Evolutionary conservation across 2,329 filamentous ascomycete species (phyloP), one percentile per base, ranked within the genome.

Genomic region (Pestalotiopsis sp.): DNA sequence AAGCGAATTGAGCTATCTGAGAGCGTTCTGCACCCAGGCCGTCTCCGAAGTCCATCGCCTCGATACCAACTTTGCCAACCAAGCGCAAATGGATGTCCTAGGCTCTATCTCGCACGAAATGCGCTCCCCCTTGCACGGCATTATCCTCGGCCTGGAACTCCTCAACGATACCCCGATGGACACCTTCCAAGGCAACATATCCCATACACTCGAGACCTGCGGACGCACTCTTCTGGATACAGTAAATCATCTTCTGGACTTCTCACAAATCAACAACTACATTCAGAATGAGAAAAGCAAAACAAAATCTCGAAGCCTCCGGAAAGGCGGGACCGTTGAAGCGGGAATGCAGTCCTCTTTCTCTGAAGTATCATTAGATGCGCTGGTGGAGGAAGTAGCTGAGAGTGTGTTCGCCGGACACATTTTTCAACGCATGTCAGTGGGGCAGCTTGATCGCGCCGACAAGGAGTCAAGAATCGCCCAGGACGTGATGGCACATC

Each of bases 81-180:
- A 79, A 61, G 84, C 86, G 38, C 89, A 89, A 74, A 84, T 84
- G 1, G 87, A 89, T 68, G 85, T 89, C 41, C 83, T 91, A 2
- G 85, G 86, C 0, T 89, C 86, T 0, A 84, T 91, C 5, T 88
- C 85, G 2, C 89, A 91, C 72, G 89, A 91, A 73, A 77, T 91
- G 17, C 82, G 89, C 4, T 89, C 85, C 1, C 89, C 89, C 0
- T 77, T 91, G 0, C 88, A 91, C 68, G 89, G 88, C 2, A 84
- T 90, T 36, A 76, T 91, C 0, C 83, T 86, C 0, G 87, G 81
- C 65, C 80, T 83, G 1, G 87, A 89, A 71, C 75, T 89, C 3
- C 73, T 90, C 0, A 80, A 83, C 4, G 86, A 89, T 17, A 87
- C 86, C 0, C 68, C 77, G 0, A 78, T 89, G 25, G 81, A 80